These are phyloP conservation scores for Boletus rubescentipes DNA, from an alignment of 768 basidiomycete genomes.

Conservation along the genomic window DNA sequence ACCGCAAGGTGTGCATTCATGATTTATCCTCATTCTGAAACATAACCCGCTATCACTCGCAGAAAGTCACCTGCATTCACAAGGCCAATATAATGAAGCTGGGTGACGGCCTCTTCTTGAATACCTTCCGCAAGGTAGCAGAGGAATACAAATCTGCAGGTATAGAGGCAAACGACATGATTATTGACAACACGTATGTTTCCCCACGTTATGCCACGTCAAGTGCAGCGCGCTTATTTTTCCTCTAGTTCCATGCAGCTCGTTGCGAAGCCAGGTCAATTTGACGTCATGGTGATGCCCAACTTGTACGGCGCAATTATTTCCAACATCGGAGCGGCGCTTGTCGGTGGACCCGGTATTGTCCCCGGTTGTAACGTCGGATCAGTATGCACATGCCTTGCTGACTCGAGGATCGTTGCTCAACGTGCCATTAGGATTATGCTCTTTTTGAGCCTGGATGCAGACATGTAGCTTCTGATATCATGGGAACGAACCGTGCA, in stretches of 20 bases:
- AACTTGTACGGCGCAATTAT: slow-evolving; percentile 97
- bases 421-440: slow-evolving; percentile 62
- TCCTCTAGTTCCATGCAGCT: slow-evolving; percentile 92
- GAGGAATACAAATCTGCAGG: slow-evolving; percentile 95
- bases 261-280: slow-evolving; percentile 92
- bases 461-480: slow-evolving; percentile 90
- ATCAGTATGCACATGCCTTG: slow-evolving; percentile 49
- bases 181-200: slow-evolving; percentile 93
- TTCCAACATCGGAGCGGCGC: slow-evolving; percentile 97
- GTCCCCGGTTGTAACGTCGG: slow-evolving; percentile 99
- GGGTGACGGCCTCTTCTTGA: slow-evolving; percentile 97
- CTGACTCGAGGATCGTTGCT: neutral
- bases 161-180: slow-evolving; percentile 96
- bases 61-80: slow-evolving; percentile 99
- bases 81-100: slow-evolving; percentile 99
- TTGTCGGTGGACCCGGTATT: slow-evolving; percentile 97
- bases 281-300: slow-evolving; percentile 99
- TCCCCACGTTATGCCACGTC: neutral
- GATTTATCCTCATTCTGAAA: neutral
- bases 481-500: slow-evolving; percentile 94
- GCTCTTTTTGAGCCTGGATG: slow-evolving; percentile 99
- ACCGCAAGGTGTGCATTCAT: slow-evolving; percentile 71
- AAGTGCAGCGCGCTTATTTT: neutral
- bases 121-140: slow-evolving; percentile 94
- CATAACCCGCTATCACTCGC: slow-evolving; percentile 1